Percentiles rank a stretch among this genome's conserved stretches.
Evolutionary conservation across 163 green algal genomes (phyloP).

Genomic region (Volvox carteri): DNA sequence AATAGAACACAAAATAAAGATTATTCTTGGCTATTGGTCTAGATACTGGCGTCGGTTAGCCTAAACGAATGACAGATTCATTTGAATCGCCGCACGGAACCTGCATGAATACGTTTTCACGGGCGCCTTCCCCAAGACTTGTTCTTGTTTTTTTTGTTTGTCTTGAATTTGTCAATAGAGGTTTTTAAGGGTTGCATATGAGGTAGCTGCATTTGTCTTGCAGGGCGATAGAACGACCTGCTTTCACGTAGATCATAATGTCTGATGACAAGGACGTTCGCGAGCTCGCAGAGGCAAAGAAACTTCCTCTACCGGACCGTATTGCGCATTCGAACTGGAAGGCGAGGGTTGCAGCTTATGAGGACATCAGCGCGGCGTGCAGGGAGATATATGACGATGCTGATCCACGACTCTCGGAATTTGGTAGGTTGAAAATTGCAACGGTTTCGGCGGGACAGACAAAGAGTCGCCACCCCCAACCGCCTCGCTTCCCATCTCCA

Average conservation of each 20-base stretch:
- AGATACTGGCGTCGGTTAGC: no score
- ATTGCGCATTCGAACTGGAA: constrained; percentile 94
- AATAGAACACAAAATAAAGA: no score
- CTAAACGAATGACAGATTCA: not conserved
- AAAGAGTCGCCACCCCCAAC: constrained; percentile 12
- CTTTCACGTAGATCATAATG: constrained; percentile 66
- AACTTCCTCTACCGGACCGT: constrained; percentile 85
- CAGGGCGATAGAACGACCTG: not conserved
- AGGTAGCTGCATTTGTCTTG: not conserved
- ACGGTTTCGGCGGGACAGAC: not conserved
- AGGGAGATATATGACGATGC: constrained; percentile 74
- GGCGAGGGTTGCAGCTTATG: constrained; percentile 86
- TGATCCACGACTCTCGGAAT: constrained; percentile 78
- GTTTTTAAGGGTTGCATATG: constrained; percentile 19
- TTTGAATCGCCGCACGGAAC: constrained; percentile 35
- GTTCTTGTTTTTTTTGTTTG: not conserved
- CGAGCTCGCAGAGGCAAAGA: constrained; percentile 81
- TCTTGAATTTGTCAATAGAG: not conserved
- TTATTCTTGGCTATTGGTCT: no score
- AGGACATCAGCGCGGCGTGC: constrained; percentile 80
- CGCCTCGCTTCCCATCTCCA: not conserved
- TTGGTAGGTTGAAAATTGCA: constrained; percentile 66
- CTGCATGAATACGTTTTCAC: not conserved
- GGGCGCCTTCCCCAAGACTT: not conserved
- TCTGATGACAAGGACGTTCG: constrained; percentile 81